A percentile compares a stretch with the other conserved stretches of the same genome.
Evolutionary conservation across 805 yeast species (phyloP).

Genomic region (Metschnikowia cerradonensis): DNA sequence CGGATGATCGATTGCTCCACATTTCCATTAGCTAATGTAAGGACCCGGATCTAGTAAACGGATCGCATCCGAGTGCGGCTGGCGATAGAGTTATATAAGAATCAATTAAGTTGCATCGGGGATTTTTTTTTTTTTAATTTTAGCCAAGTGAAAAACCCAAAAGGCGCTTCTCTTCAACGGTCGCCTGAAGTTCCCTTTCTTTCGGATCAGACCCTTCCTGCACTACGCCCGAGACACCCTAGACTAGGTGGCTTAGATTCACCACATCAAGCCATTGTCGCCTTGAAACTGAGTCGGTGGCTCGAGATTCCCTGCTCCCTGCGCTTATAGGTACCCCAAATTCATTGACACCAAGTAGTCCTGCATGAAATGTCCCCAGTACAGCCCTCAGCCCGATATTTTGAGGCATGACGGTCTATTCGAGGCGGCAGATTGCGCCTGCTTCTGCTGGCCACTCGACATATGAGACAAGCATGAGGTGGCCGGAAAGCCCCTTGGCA

Average conservation of each 20-base stretch:
- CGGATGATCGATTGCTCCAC: neutral
- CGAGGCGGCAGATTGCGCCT: constrained; percentile 1
- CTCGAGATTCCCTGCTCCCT: constrained; percentile 1
- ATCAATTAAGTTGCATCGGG: neutral
- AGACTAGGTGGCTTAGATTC: neutral
- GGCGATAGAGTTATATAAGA: constrained; percentile 2
- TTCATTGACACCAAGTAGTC: neutral
- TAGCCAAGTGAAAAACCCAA: neutral
- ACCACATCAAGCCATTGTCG: neutral
- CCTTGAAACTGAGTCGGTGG: neutral
- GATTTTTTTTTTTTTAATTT: neutral
- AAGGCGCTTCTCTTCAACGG: neutral
- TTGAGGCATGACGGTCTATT: neutral
- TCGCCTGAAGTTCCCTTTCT: constrained; percentile 1
- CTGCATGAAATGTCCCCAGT: neutral
- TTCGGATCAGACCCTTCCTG: neutral
- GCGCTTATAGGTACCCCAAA: constrained; percentile 4
- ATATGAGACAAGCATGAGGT: neutral
- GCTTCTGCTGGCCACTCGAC: neutral
- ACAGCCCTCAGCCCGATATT: neutral
- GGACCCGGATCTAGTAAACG: neutral
- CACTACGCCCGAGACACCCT: neutral
- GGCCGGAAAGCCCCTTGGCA: neutral
- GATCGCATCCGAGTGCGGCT: neutral
- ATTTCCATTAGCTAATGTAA: neutral